Conservation (phyloP, 2,329 filamentous ascomycete species). For the Purpureocillium lavendulum region DNA sequence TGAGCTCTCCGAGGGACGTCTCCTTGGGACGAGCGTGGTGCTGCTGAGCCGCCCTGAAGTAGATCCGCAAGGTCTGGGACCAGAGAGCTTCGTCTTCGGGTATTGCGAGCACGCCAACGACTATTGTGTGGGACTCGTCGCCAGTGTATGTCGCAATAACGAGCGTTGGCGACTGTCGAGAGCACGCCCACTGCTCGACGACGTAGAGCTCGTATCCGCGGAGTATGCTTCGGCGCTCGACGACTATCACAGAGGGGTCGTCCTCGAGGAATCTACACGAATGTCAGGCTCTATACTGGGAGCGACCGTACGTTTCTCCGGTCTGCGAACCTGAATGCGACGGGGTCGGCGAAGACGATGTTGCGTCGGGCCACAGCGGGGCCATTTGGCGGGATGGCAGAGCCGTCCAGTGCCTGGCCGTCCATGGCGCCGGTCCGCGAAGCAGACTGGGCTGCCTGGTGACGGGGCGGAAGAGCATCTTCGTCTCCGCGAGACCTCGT, state of each 20-base stretch:
- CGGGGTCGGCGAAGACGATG: slow-evolving; percentile 50
- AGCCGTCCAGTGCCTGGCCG: slow-evolving; percentile 6
- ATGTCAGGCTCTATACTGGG: no score
- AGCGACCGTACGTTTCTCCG: no score
- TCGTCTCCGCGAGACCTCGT: slow-evolving; percentile 6
- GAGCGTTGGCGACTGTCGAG: slow-evolving; percentile 79
- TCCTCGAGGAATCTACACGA: slow-evolving; percentile 67
- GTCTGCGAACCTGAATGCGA: slow-evolving; percentile 45
- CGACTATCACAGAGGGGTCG: slow-evolving; percentile 65
- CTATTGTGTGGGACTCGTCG: slow-evolving; percentile 68
- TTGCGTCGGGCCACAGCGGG: slow-evolving; percentile 28
- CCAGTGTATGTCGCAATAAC: slow-evolving; percentile 91
- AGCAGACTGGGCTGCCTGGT: not conserved
- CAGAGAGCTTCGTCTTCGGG: slow-evolving; percentile 72
- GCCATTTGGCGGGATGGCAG: slow-evolving; percentile 6
- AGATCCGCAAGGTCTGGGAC: slow-evolving; percentile 71
- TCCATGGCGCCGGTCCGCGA: slow-evolving; percentile 1
- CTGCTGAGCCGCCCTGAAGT: slow-evolving; percentile 78
- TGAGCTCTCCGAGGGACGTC: slow-evolving; percentile 73
- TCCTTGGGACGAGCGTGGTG: slow-evolving; percentile 79
- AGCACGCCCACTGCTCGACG: slow-evolving; percentile 97
- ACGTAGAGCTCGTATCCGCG: slow-evolving; percentile 87
- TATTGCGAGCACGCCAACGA: slow-evolving; percentile 72
- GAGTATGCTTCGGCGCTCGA: slow-evolving; percentile 63
- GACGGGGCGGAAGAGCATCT: slow-evolving; percentile 1